These are phyloP conservation scores for Diaporthe amygdali DNA, from an alignment of 2,329 filamentous ascomycete genomes.

Conservation along the genomic window DNA sequence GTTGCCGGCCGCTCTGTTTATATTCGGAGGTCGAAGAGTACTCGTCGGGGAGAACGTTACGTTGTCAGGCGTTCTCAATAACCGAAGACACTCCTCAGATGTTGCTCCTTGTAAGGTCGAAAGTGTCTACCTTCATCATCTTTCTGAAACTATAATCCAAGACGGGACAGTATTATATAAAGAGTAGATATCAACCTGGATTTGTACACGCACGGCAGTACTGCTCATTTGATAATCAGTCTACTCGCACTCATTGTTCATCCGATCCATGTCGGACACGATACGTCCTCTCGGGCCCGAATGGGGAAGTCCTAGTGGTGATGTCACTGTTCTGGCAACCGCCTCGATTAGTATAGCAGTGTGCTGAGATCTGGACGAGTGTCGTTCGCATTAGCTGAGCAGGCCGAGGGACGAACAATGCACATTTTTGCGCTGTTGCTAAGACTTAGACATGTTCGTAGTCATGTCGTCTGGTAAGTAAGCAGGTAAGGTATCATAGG, in stretches of 20 bases:
- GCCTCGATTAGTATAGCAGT: not conserved
- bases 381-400: not conserved
- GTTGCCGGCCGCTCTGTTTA: not conserved
- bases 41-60: not conserved
- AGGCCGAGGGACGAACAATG: not conserved
- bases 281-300: slow-evolving; percentile 2
- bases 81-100: not conserved
- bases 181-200: not conserved
- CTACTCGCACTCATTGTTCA: not conserved
- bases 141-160: no score
- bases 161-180: not conserved
- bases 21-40: not conserved
- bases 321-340: not conserved
- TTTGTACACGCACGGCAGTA: not conserved
- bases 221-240: not conserved
- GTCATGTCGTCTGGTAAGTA: not conserved
- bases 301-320: slow-evolving; percentile 6
- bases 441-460: not conserved
- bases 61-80: not conserved
- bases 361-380: not conserved
- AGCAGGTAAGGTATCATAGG: no score
- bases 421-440: not conserved
- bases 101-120: not conserved
- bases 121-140: not conserved
- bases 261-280: slow-evolving; percentile 4